phyloP scores from a whole-genome alignment of 1,284 basidiomycete genomes.

The Papiliotrema fonsecae region DNA sequence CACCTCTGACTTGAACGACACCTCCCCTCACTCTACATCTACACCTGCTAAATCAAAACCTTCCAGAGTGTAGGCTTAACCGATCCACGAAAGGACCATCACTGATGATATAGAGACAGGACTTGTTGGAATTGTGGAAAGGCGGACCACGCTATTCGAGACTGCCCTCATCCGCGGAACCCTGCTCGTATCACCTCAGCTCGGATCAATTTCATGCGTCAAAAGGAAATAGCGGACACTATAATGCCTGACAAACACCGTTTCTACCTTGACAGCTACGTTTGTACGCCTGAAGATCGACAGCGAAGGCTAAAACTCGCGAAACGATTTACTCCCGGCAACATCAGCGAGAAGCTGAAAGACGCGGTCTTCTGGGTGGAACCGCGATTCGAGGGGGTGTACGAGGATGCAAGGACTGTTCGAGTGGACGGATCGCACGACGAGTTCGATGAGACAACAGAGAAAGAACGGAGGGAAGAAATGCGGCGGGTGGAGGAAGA shows the following conservation, averaged over 20 bases:
- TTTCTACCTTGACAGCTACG: constrained; percentile 4
- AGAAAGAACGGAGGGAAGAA: background rate
- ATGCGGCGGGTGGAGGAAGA: background rate
- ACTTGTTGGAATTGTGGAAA: constrained; percentile 22
- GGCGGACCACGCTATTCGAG: constrained; percentile 10
- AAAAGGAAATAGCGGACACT: constrained; percentile 4
- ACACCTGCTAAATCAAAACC: background rate
- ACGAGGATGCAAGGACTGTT: background rate
- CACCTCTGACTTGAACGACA: background rate
- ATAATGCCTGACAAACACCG: constrained; percentile 9
- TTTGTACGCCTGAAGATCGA: constrained; percentile 11
- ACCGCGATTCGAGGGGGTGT: background rate
- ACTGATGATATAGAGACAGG: background rate
- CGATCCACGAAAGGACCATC: too few species aligned
- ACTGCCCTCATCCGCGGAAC: constrained; percentile 20
- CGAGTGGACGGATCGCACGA: background rate
- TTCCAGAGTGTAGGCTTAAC: background rate
- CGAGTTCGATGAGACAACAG: too few species aligned
- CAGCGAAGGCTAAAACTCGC: constrained; percentile 13
- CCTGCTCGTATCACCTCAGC: constrained; percentile 10
- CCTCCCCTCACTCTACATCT: background rate
- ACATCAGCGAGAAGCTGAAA: constrained; percentile 9
- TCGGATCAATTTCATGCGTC: constrained; percentile 6
- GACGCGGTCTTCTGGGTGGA: constrained; percentile 17
- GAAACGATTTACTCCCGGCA: constrained; percentile 8